Evolutionary conservation across 2,329 filamentous ascomycete genomes (phyloP).

Genomic region (Fusarium metavorans): DNA sequence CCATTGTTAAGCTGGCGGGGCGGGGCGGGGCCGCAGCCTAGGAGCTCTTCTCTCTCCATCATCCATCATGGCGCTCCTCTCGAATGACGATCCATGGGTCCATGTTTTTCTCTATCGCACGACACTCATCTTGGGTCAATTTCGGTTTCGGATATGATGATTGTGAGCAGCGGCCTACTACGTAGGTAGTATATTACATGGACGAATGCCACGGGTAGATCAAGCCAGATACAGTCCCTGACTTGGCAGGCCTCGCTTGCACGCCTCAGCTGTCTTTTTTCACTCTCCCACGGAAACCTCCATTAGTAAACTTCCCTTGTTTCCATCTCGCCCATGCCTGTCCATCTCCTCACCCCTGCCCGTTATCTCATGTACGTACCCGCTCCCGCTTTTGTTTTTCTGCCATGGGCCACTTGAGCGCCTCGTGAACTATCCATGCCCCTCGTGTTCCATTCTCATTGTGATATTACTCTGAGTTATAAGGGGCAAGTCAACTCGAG

Average conservation of each 20-base stretch:
- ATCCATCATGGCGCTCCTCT: conserved; percentile 18
- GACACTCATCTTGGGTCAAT: conserved; percentile 33
- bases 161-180: not conserved
- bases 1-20: conserved; percentile 1
- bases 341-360: conserved; percentile 24
- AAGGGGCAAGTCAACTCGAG: not conserved
- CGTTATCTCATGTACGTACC: conserved; percentile 31
- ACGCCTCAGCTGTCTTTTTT: conserved; percentile 8
- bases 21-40: conserved; percentile 1
- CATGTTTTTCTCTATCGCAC: conserved; percentile 41
- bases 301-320: conserved; percentile 14
- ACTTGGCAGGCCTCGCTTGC: not conserved
- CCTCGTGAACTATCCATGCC: not conserved
- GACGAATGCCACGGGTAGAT: not conserved
- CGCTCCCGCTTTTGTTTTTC: conserved; percentile 18
- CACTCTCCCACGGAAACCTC: not conserved
- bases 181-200: not conserved
- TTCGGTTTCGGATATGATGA: not conserved
- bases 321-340: conserved; percentile 3
- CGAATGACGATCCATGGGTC: conserved; percentile 40
- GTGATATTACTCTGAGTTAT: not conserved
- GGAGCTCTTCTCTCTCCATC: not conserved
- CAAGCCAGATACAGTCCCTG: not conserved
- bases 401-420: not conserved
- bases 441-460: conserved; percentile 4